A percentile compares a stretch with the other conserved stretches of the same genome.
Evolutionary conservation across 768 basidiomycete genomes (phyloP).

Genomic region (Hypholoma sublateritium): DNA sequence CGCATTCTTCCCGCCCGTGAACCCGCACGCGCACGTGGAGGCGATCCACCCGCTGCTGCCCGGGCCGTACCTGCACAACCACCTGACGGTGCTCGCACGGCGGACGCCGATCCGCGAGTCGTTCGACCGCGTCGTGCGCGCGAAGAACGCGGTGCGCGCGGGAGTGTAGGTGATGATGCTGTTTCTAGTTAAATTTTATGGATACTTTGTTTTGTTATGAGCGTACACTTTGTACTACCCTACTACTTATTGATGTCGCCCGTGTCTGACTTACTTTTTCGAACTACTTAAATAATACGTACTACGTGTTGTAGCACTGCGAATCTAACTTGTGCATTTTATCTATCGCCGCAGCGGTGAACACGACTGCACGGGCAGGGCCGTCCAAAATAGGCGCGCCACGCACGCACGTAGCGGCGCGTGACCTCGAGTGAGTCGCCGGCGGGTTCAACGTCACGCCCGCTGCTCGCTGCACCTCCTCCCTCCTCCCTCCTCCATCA

Average conservation of each 20-base stretch:
- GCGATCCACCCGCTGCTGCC: constrained; percentile 71
- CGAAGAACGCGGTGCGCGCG: too few species aligned
- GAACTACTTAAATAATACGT: too few species aligned
- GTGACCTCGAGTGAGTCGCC: constrained; percentile 6
- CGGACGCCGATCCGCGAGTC: constrained; percentile 69
- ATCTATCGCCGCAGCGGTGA: too few species aligned
- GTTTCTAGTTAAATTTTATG: too few species aligned
- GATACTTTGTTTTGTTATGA: too few species aligned
- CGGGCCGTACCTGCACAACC: constrained; percentile 67
- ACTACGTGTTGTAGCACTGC: too few species aligned
- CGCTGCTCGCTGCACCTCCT: neutral
- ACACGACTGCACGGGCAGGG: too few species aligned
- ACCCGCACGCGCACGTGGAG: constrained; percentile 54
- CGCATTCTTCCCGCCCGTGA: constrained; percentile 64
- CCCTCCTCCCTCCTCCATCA: neutral
- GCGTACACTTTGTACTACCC: too few species aligned
- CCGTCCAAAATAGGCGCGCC: constrained; percentile 2
- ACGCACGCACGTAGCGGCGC: constrained; percentile 2
- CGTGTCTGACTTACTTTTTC: neutral
- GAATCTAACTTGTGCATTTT: too few species aligned
- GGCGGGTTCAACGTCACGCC: neutral
- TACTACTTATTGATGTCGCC: too few species aligned
- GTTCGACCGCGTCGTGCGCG: constrained; percentile 63
- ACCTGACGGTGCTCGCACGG: constrained; percentile 68
- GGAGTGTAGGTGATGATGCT: too few species aligned